Evolutionary conservation across 2,329 filamentous ascomycete species (phyloP).

Genomic region (Aplosporella prunicola): DNA sequence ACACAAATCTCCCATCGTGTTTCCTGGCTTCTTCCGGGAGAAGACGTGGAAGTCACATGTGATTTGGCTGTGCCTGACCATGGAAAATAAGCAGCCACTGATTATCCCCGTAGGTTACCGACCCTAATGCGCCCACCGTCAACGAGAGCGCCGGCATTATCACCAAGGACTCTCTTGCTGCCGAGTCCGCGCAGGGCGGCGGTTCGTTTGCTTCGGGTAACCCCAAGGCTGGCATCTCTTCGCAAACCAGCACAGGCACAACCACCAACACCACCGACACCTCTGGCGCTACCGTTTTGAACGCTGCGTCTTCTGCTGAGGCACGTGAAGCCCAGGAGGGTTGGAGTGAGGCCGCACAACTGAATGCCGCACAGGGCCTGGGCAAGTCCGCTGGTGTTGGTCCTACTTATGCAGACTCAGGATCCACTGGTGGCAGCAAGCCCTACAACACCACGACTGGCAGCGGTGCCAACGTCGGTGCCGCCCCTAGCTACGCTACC

Average conservation of each 20-base stretch:
- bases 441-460: constrained; percentile 18
- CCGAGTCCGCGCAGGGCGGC: constrained; percentile 53
- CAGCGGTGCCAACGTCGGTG: constrained; percentile 18
- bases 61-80: too few species aligned
- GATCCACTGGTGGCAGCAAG: constrained; percentile 31
- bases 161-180: constrained; percentile 62
- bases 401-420: constrained; percentile 23
- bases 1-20: too few species aligned
- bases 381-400: constrained; percentile 28
- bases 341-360: constrained; percentile 30
- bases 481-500: constrained; percentile 31
- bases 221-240: constrained; percentile 40
- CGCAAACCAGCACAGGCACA: constrained; percentile 43
- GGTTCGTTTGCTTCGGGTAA: constrained; percentile 55
- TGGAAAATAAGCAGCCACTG: constrained; percentile 5
- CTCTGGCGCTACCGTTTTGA: constrained; percentile 42
- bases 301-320: constrained; percentile 38
- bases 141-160: constrained; percentile 57
- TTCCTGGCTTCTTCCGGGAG: too few species aligned
- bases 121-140: constrained; percentile 39
- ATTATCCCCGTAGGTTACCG: constrained; percentile 34
- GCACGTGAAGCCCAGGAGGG: constrained; percentile 34
- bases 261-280: constrained; percentile 50
- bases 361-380: constrained; percentile 31
- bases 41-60: too few species aligned